phyloP scores from a whole-genome alignment of 352 stramenopile species.

The Saprolegnia parasitica region DNA sequence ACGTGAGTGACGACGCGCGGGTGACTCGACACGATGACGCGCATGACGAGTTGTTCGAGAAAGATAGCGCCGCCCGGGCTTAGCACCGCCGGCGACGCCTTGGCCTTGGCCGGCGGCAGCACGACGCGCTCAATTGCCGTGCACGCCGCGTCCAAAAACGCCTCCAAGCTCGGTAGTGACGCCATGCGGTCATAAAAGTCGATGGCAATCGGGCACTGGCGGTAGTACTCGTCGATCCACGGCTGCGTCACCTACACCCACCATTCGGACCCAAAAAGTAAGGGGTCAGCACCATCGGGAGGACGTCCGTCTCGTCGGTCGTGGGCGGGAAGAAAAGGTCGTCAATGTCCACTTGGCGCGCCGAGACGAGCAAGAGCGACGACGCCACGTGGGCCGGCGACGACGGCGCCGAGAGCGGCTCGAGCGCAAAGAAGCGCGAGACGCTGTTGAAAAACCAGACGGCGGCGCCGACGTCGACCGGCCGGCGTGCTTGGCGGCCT shows the following conservation, averaged over 20 bases:
- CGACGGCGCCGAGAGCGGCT: constrained; percentile 7
- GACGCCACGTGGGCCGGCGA: background rate
- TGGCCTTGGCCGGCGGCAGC: constrained; percentile 20
- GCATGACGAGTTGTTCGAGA: constrained; percentile 25
- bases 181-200: constrained; percentile 22
- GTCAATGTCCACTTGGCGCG: constrained; percentile 2
- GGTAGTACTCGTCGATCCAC: constrained; percentile 6
- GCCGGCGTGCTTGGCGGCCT: constrained; percentile 1
- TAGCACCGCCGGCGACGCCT: background rate
- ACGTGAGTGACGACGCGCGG: background rate
- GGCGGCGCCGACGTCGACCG: background rate
- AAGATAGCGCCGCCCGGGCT: constrained; percentile 23
- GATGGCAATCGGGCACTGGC: background rate
- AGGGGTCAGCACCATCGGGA: background rate
- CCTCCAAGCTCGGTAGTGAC: background rate
- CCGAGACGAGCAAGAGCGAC: background rate
- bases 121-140: constrained; percentile 19
- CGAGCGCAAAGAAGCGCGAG: constrained; percentile 12
- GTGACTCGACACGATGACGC: background rate
- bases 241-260: background rate
- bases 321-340: constrained; percentile 18
- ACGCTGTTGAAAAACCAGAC: constrained; percentile 10
- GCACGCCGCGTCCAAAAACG: constrained; percentile 6
- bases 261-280: background rate
- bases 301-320: constrained; percentile 1